phyloP scores from a whole-genome alignment of 2,329 filamentous ascomycete species.

The Xenosphaeropsis pyriputrescens region DNA sequence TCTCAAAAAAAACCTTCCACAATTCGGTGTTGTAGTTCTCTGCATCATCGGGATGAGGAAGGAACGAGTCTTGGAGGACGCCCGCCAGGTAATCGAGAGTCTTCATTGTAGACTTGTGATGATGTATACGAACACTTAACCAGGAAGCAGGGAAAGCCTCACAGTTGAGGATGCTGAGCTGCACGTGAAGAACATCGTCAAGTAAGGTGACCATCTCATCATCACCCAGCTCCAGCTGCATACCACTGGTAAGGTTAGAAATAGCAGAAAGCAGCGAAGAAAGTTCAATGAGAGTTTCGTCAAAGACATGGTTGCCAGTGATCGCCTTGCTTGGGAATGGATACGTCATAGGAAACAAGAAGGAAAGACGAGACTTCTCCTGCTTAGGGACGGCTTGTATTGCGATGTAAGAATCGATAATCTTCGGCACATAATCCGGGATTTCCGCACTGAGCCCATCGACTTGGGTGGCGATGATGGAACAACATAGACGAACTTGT shows the following conservation, averaged over 20 bases:
- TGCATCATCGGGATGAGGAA: conserved; percentile 85
- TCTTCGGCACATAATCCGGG: conserved; percentile 78
- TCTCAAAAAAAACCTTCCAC: conserved; percentile 88
- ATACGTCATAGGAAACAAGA: conserved; percentile 81
- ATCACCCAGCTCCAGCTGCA: conserved; percentile 61
- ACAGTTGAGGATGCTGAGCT: conserved; percentile 78
- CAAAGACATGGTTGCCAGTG: conserved; percentile 45
- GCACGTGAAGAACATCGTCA: conserved; percentile 66
- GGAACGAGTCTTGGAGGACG: conserved; percentile 67
- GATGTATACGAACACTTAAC: conserved; percentile 87
- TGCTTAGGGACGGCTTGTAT: conserved; percentile 43
- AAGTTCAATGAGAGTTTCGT: conserved; percentile 79
- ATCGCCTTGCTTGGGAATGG: conserved; percentile 70
- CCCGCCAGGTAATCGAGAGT: conserved; percentile 70
- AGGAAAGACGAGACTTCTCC: conserved; percentile 55
- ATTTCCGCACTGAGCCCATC: conserved; percentile 66
- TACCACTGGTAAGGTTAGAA: conserved; percentile 57
- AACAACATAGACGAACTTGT: conserved; percentile 86
- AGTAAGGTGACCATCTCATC: conserved; percentile 63
- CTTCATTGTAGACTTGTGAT: conserved; percentile 80
- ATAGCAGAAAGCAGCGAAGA: conserved; percentile 76
- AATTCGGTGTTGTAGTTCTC: conserved; percentile 70
- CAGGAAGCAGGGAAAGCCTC: conserved; percentile 81
- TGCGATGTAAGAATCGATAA: conserved; percentile 76
- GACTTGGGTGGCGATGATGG: conserved; percentile 76